Evolutionary conservation across 306 rosid species (phyloP), one percentile per base, ranked within the genome.

Genomic region (Lotus japonicus): DNA sequence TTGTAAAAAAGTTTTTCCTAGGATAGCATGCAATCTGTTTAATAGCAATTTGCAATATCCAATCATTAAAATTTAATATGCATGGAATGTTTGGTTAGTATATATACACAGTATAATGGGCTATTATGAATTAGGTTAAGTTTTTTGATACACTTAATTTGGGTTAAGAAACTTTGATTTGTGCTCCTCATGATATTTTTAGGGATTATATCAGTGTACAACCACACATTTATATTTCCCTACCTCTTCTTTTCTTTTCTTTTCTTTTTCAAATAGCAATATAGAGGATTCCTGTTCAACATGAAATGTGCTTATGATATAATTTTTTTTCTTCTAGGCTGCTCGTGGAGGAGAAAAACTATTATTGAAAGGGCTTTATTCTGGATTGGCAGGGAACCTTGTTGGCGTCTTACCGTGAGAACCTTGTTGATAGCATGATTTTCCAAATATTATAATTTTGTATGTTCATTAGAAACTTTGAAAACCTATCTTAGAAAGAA

Each of bases 361-460:
- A 72, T 63, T 83, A 58, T 76, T 88, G 52, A 79, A 82, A 83
- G 97, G 98, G 56, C 97, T 92, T 61, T 92, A 89, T 83, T 90
- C 98, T 41, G 98, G 98, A 86, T 81, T 92, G 87, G 87, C 87
- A 4, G 98, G 98, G 76, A 92, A 92, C 82, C 80, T 92, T 73
- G 97, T 79, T 57, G 98, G 98, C 70, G 98, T 90, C 82, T 84
- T 92, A 81, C 98, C 97, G 96, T 92, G 87, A 79, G 94, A 82
- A 70, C 36, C 80, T 83, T 74, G 16, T 72, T 64, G 71, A 66
- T 56, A 28, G 70, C 67, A 49, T 73, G 60, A 38, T 65, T 53
- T 70, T 72, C 60, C 67, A 23, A 62, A 51, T 50, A 43, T 61
- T 75, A 50, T 42, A 26, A 66, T 42, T 71, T 68, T 80, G 13